Base-by-base conservation (phyloP, 768 basidiomycete genomes). In the Rhizopogon vulgaris region DNA sequence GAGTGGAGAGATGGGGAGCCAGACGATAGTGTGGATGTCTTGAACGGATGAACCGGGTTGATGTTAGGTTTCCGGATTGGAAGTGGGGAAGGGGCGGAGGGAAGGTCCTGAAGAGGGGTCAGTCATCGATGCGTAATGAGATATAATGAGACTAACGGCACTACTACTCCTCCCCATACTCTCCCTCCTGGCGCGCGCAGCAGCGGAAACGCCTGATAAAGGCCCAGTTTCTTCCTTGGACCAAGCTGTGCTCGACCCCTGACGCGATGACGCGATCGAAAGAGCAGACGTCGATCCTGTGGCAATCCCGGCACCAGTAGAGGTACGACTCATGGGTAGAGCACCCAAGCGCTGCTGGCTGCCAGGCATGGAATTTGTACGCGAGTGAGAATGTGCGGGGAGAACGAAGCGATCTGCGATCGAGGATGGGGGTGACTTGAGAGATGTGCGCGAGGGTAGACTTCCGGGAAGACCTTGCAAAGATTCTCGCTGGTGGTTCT, bases 401-500 rank as follows among this genome's bases (percentile, higher is more conserved):
- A 74, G 58, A n/a, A 74, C 64, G 45, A 75, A 75, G 48, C 75
- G 72, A 52, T 78, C 77, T n/a, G 70, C 75, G 18, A 74, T 54
- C 3, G 76, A 64, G 12, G 61, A 63, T 0, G 71, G 77, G 1
- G 77, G 74, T 9, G 77, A 77, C 45, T 70, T 71, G n/a, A 76
- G 61, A 30, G 73, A 73, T 0, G 71, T 69, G 38, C 77, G 69
- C 10, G 68, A 54, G 2, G 69, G 73, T 32, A 74, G 64, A 60
- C 72, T 73, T 10, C 68, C 63, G 0, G 73, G 74, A 5, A 73
- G 71, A 15, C 70, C 73, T 0, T 75, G 68, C 48, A 78, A 66
- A 8, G 78, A 81, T 51, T 83, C 79, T 4, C 82, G 76, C 51
- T 79, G 79, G 52, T 78, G 77, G 60, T 84, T 79, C 75, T 80